A percentile compares a stretch with the other conserved stretches of the same genome.
These are phyloP conservation scores for Starmerella roubikii DNA, from an alignment of 805 yeast species.

Conservation along the genomic window DNA sequence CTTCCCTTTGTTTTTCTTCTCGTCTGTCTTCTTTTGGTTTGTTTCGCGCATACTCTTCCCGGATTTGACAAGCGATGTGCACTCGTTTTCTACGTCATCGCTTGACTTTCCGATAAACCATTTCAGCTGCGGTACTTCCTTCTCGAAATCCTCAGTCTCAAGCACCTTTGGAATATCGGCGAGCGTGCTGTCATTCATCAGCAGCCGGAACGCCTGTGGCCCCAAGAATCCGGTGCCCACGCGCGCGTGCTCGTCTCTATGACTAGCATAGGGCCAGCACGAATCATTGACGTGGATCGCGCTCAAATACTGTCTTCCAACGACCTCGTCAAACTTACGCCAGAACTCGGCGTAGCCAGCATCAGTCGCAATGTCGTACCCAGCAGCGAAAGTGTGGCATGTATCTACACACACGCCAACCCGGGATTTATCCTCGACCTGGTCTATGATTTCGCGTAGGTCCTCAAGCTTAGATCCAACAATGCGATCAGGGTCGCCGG, in stretches of 20 bases:
- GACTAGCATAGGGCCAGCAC: slow-evolving; percentile 81
- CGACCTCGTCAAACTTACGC: slow-evolving; percentile 53
- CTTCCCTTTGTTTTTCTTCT: slow-evolving; percentile 31
- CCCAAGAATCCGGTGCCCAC: slow-evolving; percentile 85
- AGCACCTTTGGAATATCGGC: slow-evolving; percentile 62
- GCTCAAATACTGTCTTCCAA: slow-evolving; percentile 62
- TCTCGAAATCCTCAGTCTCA: slow-evolving; percentile 51
- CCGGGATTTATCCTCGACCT: slow-evolving; percentile 66
- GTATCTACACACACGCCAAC: slow-evolving; percentile 97
- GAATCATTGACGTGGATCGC: slow-evolving; percentile 91
- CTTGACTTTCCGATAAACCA: slow-evolving; percentile 51
- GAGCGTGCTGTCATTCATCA: slow-evolving; percentile 57
- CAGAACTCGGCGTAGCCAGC: slow-evolving; percentile 53
- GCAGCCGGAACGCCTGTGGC: slow-evolving; percentile 62
- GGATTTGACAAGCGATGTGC: slow-evolving; percentile 35
- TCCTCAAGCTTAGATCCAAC: slow-evolving; percentile 76
- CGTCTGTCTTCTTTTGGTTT: slow-evolving; percentile 51
- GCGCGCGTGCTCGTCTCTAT: slow-evolving; percentile 80
- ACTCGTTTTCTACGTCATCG: slow-evolving; percentile 41
- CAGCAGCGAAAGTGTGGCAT: slow-evolving; percentile 94
- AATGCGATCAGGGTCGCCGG: slow-evolving; percentile 77
- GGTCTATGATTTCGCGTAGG: slow-evolving; percentile 54
- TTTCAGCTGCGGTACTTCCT: slow-evolving; percentile 64
- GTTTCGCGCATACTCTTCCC: slow-evolving; percentile 64
- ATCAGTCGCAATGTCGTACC: slow-evolving; percentile 65